phyloP scores from a whole-genome alignment of 768 basidiomycete genomes.

The Lactarius evosmus region DNA sequence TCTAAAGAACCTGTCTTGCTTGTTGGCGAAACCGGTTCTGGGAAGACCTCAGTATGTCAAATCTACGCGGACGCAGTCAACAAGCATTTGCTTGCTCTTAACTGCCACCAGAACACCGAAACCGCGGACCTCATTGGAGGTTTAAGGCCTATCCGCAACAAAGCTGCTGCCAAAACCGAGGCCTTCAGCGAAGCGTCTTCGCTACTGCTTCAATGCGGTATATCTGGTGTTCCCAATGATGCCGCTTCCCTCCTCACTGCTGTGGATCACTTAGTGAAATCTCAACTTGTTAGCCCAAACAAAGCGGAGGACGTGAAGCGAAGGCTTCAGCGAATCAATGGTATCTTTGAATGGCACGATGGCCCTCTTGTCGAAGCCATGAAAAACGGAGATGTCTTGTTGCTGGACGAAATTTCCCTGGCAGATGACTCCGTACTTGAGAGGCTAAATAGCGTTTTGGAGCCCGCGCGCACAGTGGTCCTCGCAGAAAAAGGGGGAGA shows the following conservation, averaged over 20 bases:
- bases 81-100: slow-evolving; percentile 68
- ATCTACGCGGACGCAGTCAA: slow-evolving; percentile 67
- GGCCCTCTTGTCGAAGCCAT: slow-evolving; percentile 95
- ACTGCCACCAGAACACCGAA: slow-evolving; percentile 98
- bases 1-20: slow-evolving; percentile 93
- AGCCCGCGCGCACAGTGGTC: slow-evolving; percentile 82
- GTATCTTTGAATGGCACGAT: slow-evolving; percentile 95
- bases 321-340: slow-evolving; percentile 50
- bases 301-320: slow-evolving; percentile 43
- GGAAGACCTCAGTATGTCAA: slow-evolving; percentile 97
- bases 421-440: slow-evolving; percentile 98
- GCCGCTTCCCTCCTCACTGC: slow-evolving; percentile 31
- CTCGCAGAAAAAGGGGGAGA: slow-evolving; percentile 90
- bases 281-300: slow-evolving; percentile 17
- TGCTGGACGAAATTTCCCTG: slow-evolving; percentile 95
- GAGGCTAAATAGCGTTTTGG: slow-evolving; percentile 95
- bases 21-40: slow-evolving; percentile 96
- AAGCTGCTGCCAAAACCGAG: slow-evolving; percentile 52
- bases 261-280: slow-evolving; percentile 30
- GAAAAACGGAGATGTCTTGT: slow-evolving; percentile 76
- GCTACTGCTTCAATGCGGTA: slow-evolving; percentile 43
- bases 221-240: slow-evolving; percentile 33
- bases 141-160: slow-evolving; percentile 82
- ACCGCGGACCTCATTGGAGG: slow-evolving; percentile 96
- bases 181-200: slow-evolving; percentile 43